A percentile compares a stretch with the other conserved stretches of the same genome.
These are phyloP conservation scores for Gossypium longicalyx DNA, from an alignment of 345 rosid genomes.

Conservation along the genomic window DNA sequence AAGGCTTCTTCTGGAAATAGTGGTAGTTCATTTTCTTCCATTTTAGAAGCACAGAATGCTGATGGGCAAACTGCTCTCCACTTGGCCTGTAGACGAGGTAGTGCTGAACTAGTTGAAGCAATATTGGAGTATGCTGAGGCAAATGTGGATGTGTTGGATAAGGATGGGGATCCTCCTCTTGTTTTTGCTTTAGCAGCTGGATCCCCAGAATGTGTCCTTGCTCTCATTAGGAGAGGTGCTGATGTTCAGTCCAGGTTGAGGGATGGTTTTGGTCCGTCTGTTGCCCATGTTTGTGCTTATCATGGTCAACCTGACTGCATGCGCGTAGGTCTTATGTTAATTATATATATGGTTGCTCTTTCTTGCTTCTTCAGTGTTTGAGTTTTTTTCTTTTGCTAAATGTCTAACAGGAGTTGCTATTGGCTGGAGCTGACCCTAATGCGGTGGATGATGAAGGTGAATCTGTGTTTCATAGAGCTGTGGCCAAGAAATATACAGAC, in stretches of 20 bases:
- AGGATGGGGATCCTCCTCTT: conserved; percentile 96
- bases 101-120: conserved; percentile 76
- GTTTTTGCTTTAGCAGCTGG: conserved; percentile 99
- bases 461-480: conserved; percentile 89
- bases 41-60: conserved; percentile 78
- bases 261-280: conserved; percentile 88
- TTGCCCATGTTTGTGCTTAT: conserved; percentile 96
- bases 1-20: conserved; percentile 61
- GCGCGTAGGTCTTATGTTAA: conserved; percentile 59
- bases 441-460: conserved; percentile 83
- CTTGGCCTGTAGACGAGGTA: conserved; percentile 96
- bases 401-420: conserved; percentile 67
- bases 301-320: conserved; percentile 99
- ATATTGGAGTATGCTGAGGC: conserved; percentile 64
- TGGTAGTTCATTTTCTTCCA: conserved; percentile 43
- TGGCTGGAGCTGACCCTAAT: conserved; percentile 68
- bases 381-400: conserved; percentile 15
- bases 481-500: conserved; percentile 83
- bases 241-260: conserved; percentile 80
- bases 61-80: conserved; percentile 96
- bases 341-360: background rate
- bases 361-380: background rate
- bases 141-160: conserved; percentile 82
- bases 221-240: conserved; percentile 79
- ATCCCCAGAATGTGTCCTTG: conserved; percentile 87